A percentile compares a stretch with the other conserved stretches of the same genome.
These are phyloP conservation scores for Rubus parviflorus DNA, from an alignment of 306 rosid genomes.

Conservation along the genomic window DNA sequence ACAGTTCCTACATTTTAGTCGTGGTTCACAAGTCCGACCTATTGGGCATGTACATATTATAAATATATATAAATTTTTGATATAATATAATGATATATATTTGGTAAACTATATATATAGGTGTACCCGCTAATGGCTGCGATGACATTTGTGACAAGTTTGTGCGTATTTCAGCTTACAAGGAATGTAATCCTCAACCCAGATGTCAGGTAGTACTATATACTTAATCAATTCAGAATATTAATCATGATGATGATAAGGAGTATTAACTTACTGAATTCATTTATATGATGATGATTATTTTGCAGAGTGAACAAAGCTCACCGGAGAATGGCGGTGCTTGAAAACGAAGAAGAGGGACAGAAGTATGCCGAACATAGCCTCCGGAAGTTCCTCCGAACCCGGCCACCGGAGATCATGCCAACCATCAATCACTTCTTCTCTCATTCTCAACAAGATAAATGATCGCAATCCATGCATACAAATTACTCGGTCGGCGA, in stretches of 20 bases:
- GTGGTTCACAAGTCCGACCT: no score
- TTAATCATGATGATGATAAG: background rate
- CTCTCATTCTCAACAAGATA: conserved; percentile 37
- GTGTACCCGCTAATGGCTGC: conserved; percentile 85
- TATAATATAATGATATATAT: background rate
- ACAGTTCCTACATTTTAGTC: no score
- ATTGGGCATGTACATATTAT: no score
- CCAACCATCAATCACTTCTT: conserved; percentile 75
- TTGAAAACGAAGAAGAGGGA: conserved; percentile 78
- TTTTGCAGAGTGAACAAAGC: conserved; percentile 55
- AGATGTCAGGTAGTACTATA: conserved; percentile 60
- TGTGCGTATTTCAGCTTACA: conserved; percentile 64
- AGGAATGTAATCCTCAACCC: conserved; percentile 69
- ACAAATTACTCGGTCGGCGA: background rate
- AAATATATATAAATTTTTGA: background rate
- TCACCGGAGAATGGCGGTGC: conserved; percentile 55
- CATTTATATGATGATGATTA: background rate
- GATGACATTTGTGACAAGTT: conserved; percentile 71
- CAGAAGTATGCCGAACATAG: conserved; percentile 69
- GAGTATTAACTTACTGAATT: background rate
- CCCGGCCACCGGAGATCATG: conserved; percentile 77
- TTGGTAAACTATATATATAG: conserved; percentile 25
- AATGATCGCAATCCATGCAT: conserved; percentile 27
- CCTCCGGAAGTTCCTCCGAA: conserved; percentile 75
- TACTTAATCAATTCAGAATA: background rate